Conservation (phyloP, 176 grass and related monocot genomes). For the Chrysopogon serrulatus region DNA sequence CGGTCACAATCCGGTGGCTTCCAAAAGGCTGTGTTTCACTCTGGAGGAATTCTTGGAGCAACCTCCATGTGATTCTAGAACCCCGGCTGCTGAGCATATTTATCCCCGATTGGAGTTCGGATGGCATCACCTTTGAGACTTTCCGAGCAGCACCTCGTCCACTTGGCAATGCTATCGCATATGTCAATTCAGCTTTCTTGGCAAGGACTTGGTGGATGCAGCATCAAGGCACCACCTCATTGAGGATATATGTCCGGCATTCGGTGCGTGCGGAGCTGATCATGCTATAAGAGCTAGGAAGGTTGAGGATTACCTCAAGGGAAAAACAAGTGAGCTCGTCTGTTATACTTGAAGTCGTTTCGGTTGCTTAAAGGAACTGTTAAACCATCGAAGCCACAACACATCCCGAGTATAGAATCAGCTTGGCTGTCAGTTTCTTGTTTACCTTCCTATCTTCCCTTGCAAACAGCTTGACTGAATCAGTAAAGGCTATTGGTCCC, state of each 20-base stretch:
- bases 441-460: no score
- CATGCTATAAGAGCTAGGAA: no score
- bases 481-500: no score
- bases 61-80: conserved; percentile 55
- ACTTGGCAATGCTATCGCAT: conserved; percentile 80
- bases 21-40: conserved; percentile 38
- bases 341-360: no score
- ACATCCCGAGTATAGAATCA: no score
- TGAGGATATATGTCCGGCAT: conserved; percentile 58
- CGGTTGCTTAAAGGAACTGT: no score
- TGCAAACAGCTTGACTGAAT: no score
- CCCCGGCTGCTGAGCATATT: conserved; percentile 60
- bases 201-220: conserved; percentile 29
- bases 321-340: no score
- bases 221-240: conserved; percentile 17
- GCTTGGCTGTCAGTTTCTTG: no score
- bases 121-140: conserved; percentile 60
- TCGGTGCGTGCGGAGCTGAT: conserved; percentile 59
- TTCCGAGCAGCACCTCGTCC: conserved; percentile 73
- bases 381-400: no score
- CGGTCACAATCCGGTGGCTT: conserved; percentile 42
- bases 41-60: conserved; percentile 80
- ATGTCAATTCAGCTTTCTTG: conserved; percentile 81
- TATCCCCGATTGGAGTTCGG: conserved; percentile 54
- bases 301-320: no score